Evolutionary conservation across 179 eudicot genomes (phyloP).

Genomic region (Silene noctiflora): DNA sequence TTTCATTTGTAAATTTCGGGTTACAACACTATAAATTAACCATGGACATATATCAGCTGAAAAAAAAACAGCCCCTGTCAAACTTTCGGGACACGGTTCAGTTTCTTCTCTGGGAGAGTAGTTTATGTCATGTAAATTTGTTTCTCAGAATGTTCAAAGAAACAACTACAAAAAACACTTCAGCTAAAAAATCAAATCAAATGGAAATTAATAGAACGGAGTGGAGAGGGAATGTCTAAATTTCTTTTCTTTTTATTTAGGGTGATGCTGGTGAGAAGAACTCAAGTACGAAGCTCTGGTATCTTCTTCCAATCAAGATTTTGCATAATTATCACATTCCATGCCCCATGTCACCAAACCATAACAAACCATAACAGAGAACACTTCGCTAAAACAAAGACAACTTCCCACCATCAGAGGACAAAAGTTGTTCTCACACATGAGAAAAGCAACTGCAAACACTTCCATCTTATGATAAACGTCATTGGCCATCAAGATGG

Average conservation of each 20-base stretch:
- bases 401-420: too few relatives aligned
- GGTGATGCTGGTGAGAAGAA: not conserved
- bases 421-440: too few relatives aligned
- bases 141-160: not conserved
- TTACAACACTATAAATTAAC: not conserved
- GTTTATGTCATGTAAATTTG: not conserved
- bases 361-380: not conserved
- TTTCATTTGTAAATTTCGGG: not conserved
- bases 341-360: not conserved
- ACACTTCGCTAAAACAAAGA: too few relatives aligned
- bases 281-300: not conserved
- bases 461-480: too few relatives aligned
- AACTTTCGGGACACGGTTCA: not conserved
- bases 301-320: too few relatives aligned
- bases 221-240: not conserved
- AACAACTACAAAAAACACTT: too few relatives aligned
- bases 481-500: too few relatives aligned
- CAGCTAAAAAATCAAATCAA: too few relatives aligned
- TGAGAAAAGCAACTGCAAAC: too few relatives aligned
- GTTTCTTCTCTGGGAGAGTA: not conserved
- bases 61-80: not conserved
- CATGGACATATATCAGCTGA: too few relatives aligned
- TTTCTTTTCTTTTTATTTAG: not conserved
- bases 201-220: too few relatives aligned
- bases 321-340: not conserved